Evolutionary conservation across 2,329 filamentous ascomycete species (phyloP).

Genomic region (Pyricularia pennisetigena): DNA sequence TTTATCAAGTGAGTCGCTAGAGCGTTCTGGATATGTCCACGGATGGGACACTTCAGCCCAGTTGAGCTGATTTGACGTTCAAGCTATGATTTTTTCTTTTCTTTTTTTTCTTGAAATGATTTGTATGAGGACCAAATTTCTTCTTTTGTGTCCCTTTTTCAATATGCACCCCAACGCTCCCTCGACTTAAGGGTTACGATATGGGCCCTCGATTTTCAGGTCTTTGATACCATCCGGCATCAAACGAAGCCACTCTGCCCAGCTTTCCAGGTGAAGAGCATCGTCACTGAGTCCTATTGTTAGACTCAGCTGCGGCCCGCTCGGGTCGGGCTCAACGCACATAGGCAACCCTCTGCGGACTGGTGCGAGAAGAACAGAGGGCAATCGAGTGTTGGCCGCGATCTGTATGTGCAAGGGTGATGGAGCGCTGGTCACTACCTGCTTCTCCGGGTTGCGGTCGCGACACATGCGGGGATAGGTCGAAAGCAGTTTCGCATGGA

Average conservation of each 20-base stretch:
- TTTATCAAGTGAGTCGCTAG: background rate
- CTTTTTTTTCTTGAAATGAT: background rate
- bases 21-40: background rate
- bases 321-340: constrained; percentile 25
- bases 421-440: constrained; percentile 37
- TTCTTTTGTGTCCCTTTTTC: background rate
- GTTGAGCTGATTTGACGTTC: background rate
- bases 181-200: constrained; percentile 12
- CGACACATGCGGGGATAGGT: constrained; percentile 41
- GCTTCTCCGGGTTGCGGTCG: constrained; percentile 36
- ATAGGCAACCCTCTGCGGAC: constrained; percentile 29
- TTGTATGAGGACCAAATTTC: background rate
- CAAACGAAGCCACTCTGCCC: constrained; percentile 48
- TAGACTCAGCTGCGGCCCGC: constrained; percentile 35
- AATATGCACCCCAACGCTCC: background rate
- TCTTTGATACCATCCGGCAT: constrained; percentile 48
- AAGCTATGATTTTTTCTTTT: background rate
- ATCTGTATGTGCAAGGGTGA: constrained; percentile 47
- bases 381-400: constrained; percentile 40
- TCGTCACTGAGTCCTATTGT: constrained; percentile 42
- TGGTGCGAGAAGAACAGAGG: constrained; percentile 46
- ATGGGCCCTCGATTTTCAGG: constrained; percentile 44
- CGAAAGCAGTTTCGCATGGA: constrained; percentile 36
- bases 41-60: background rate
- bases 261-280: constrained; percentile 39